phyloP scores from a whole-genome alignment of 306 rosid genomes.

The Amphicarpaea edgeworthii region DNA sequence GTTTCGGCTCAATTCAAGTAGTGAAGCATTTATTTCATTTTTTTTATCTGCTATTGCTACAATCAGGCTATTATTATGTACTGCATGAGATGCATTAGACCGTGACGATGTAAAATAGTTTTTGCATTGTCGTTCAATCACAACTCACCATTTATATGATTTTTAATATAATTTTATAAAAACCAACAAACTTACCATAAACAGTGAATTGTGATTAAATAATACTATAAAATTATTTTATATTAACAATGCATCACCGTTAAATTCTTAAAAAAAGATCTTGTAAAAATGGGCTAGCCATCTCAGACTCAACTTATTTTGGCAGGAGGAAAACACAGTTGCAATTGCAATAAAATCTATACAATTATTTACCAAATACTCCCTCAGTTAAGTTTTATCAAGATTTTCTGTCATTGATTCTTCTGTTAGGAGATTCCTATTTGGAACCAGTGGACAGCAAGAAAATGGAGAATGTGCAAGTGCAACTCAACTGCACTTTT shows the following conservation, averaged over 20 bases:
- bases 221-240: too few species aligned
- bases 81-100: neutral
- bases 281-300: neutral
- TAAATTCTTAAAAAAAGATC: too few species aligned
- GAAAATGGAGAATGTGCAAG: constrained; percentile 7
- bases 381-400: neutral
- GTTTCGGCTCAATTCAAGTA: neutral
- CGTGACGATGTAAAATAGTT: too few species aligned
- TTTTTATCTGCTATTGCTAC: neutral
- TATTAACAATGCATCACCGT: too few species aligned
- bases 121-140: too few species aligned
- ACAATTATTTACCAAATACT: too few species aligned
- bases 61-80: neutral
- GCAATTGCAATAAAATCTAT: too few species aligned
- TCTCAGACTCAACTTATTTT: neutral
- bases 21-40: neutral
- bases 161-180: too few species aligned
- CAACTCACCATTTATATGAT: too few species aligned
- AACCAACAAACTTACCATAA: too few species aligned
- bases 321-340: neutral
- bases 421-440: neutral
- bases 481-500: neutral
- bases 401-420: neutral
- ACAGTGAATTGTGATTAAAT: too few species aligned
- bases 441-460: constrained; percentile 2